Conservation (phyloP, 2,329 filamentous ascomycete species). For the Penicillium sp. region DNA sequence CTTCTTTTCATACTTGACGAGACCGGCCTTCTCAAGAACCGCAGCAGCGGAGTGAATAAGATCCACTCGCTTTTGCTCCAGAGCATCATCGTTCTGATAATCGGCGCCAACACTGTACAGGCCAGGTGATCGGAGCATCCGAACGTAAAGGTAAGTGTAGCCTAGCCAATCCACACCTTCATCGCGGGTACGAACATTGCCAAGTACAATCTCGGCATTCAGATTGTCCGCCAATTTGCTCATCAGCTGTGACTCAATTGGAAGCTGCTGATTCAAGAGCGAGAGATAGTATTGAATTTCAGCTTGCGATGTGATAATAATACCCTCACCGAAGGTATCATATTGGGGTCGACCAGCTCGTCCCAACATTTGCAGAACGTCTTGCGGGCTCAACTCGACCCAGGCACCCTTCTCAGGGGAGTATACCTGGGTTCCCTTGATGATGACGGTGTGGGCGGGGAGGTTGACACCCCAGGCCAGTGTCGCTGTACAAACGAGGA, state of each 20-base stretch:
- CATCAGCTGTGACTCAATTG: constrained; percentile 94
- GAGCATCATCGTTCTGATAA: constrained; percentile 84
- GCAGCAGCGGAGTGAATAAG: constrained; percentile 90
- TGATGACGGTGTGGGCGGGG: constrained; percentile 96
- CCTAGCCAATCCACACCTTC: constrained; percentile 99
- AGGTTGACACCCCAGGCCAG: constrained; percentile 98
- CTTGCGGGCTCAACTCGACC: constrained; percentile 96
- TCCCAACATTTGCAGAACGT: constrained; percentile 97
- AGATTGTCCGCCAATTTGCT: constrained; percentile 92
- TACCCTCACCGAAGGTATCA: constrained; percentile 96
- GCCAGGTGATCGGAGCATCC: constrained; percentile 93
- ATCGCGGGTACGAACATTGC: constrained; percentile 85
- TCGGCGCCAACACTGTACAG: constrained; percentile 95
- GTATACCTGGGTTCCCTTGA: constrained; percentile 97
- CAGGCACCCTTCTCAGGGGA: constrained; percentile 98
- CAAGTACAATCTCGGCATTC: constrained; percentile 93
- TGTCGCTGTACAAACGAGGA: constrained; percentile 96
- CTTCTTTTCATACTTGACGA: constrained; percentile 95
- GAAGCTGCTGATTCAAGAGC: constrained; percentile 92
- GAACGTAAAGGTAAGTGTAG: constrained; percentile 96
- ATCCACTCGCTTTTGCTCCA: constrained; percentile 98
- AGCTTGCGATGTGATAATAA: constrained; percentile 93
- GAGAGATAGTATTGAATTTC: constrained; percentile 98
- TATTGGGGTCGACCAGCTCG: constrained; percentile 95
- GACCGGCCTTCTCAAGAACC: constrained; percentile 79